Evolutionary conservation across 805 yeast genomes (phyloP), one percentile per base, ranked within the genome.

Genomic region (Yarrowia porcina): DNA sequence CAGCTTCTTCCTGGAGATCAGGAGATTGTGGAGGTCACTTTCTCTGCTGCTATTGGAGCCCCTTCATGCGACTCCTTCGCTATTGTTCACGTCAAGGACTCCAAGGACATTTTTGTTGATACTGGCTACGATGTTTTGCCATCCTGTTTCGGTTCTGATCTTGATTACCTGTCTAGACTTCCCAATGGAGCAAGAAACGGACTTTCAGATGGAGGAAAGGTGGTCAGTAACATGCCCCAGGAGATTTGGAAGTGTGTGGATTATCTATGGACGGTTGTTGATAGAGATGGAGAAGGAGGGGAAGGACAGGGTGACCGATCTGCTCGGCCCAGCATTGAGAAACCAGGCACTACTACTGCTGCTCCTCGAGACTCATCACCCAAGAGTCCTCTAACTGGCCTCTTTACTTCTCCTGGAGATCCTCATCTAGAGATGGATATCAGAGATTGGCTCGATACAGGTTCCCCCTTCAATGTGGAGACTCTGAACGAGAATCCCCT

Each of bases 211-310:
- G 30, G 64, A 49, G 60, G 68, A 49, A 35, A 41, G 32, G 23
- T 27, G n/a, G 63, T 52, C 38, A 38, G 67, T 17, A 72, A 70
- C 64, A 67, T 76, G 64, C 78, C 79, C 0, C 64, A 64, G 33
- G 76, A 75, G 42, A 70, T 76, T 3, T 69, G 69, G 66, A 66
- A 64, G 30, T 74, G 77, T 35, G 69, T 74, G 25, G 77, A 75
- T 45, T 76, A 71, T 57, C 65, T 76, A 18, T 67, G 75, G 69
- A 52, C 68, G 1, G 66, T 72, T 10, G 49, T 65, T 1, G 50
- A 64, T 6, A 36, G 52, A 18, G 56, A 32, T 13, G 56, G 39
- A 21, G 56, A 49, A 15, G 36, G 12, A 65, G 65, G 39, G 15
- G 56, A 32, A 15, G 36, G n/a, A n/a, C n/a, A 17, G 64, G 65